These are phyloP conservation scores for Pseudogymnoascus sp. DNA, from an alignment of 2,329 filamentous ascomycete genomes.

Conservation along the genomic window DNA sequence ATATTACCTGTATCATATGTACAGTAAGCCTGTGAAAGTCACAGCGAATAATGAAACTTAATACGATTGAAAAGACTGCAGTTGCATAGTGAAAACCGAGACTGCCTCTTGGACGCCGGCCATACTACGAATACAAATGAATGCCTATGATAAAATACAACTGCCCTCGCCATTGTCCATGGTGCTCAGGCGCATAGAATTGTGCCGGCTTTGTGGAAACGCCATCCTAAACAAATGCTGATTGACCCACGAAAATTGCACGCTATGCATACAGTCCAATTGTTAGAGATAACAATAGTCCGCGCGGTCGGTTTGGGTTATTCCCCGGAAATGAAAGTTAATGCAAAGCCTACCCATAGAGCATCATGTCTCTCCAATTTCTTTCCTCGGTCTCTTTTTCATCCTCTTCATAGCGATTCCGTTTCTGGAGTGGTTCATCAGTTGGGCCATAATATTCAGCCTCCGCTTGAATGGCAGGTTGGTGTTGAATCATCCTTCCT, in stretches of 20 bases:
- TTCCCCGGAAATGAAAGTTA: neutral
- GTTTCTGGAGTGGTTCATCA: neutral
- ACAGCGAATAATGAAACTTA: slow-evolving; percentile 1
- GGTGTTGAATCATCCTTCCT: neutral
- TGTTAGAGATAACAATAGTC: neutral
- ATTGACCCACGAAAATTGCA: neutral
- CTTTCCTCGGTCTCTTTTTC: neutral
- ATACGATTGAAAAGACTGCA: neutral
- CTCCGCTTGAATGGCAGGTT: neutral
- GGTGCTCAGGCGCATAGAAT: neutral
- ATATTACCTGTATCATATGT: neutral
- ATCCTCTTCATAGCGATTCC: neutral
- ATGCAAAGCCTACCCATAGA: neutral
- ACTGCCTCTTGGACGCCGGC: neutral
- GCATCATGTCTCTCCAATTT: neutral
- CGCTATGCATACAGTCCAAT: neutral
- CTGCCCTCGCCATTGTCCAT: neutral
- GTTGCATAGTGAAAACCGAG: neutral
- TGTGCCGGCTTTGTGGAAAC: neutral
- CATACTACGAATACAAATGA: neutral
- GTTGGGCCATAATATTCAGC: neutral
- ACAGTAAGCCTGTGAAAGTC: neutral
- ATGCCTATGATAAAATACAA: neutral
- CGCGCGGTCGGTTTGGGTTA: neutral
- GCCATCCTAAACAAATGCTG: neutral